Percentiles rank a stretch among this genome's conserved stretches.
These are phyloP conservation scores for Lactarius tabidus DNA, from an alignment of 768 basidiomycete species.

Conservation along the genomic window DNA sequence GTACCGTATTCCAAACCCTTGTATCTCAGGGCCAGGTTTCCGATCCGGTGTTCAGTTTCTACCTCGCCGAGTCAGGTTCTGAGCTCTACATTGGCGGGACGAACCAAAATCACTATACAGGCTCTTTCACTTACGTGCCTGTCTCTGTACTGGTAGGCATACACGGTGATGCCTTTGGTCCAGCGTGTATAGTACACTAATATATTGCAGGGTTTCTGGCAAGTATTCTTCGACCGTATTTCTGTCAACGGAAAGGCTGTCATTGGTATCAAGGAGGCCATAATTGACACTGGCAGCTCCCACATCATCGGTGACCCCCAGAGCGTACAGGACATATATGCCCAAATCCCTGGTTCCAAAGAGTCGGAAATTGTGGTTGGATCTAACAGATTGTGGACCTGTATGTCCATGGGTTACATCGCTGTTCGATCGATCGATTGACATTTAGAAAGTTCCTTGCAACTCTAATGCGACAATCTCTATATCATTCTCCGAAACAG, in stretches of 20 bases:
- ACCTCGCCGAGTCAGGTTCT: slow-evolving; percentile 18
- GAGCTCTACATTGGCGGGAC: no score
- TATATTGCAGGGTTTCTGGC: slow-evolving; percentile 13
- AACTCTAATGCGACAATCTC: background rate
- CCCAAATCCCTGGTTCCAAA: background rate
- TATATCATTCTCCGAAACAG: background rate
- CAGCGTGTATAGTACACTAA: slow-evolving; percentile 32
- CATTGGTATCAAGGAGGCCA: slow-evolving; percentile 18
- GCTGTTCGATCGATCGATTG: background rate
- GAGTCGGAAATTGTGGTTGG: no score
- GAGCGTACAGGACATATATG: background rate
- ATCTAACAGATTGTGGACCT: background rate
- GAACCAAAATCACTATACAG: background rate
- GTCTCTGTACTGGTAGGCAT: slow-evolving; percentile 2
- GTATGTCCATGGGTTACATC: background rate
- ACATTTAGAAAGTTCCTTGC: background rate
- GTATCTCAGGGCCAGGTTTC: slow-evolving; percentile 35
- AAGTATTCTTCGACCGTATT: slow-evolving; percentile 28
- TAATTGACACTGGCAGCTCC: slow-evolving; percentile 35
- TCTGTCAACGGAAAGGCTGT: slow-evolving; percentile 26
- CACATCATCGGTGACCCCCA: slow-evolving; percentile 27
- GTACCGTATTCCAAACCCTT: slow-evolving; percentile 39
- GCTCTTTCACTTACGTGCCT: slow-evolving; percentile 12
- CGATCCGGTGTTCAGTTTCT: slow-evolving; percentile 45
- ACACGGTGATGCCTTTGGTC: slow-evolving; percentile 12